Evolutionary conservation across 2,329 filamentous ascomycete species (phyloP), one percentile per base, ranked within the genome.

Genomic region (Fusarium sp.): DNA sequence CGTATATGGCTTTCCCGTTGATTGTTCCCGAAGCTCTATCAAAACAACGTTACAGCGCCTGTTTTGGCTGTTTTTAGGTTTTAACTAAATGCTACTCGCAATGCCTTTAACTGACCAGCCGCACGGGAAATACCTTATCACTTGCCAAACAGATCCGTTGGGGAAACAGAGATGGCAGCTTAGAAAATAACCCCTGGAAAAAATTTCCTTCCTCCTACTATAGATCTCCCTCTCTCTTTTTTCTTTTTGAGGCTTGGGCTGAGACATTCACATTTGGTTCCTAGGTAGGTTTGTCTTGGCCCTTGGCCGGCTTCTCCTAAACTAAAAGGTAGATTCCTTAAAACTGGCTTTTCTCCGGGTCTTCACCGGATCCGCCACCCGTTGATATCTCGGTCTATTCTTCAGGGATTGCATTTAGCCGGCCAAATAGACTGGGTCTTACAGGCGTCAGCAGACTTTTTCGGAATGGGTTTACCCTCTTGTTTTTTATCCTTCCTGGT

Each of bases 341-440:
- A 39, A 47, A 65, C 56, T 67, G 48, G 65, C 52, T 62, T 62
- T 74, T 52, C 71, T 72, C 62, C 63, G 62, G 59, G 30, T 66
- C 68, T 70, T 75, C 55, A 60, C 71, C 64, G 67, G 71, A 59
- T 75, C 75, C 73, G 75, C 70, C 75, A 69, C 75, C 68, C 71
- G 71, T 77, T 60, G 62, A 73, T 77, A 76, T 77, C 71, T 77
- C 73, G 75, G 75, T 64, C 71, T 66, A 71, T 73, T 62, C 68
- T 63, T 38, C 57, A 72, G 65, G 50, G 55, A 54, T 66, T 77
- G 47, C 64, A 77, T 77, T 77, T 77, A 77, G 75, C 75, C 75
- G 66, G 59, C 38, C 41, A 62, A 67, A 73, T 61, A 52, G 15
- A 55, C 55, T 55, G 74, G 70, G 66, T 60, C 64, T 58, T 58